phyloP scores from a whole-genome alignment of 1,284 basidiomycete genomes.

The Rhizoctonia solani region DNA sequence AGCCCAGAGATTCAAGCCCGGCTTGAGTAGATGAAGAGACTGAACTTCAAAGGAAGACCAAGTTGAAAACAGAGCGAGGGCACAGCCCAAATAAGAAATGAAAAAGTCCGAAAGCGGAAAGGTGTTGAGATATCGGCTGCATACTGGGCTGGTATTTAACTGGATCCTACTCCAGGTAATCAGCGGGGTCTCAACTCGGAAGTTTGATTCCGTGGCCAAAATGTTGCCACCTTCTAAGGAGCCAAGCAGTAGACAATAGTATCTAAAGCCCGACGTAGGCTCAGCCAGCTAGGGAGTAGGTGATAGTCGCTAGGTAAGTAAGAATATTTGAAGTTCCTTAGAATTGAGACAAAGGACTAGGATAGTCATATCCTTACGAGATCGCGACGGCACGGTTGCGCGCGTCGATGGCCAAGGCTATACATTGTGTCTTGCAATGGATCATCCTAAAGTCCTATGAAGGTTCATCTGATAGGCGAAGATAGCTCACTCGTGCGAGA shows the following conservation, averaged over 20 bases:
- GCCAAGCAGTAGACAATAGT: not conserved
- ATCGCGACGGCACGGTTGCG: no score
- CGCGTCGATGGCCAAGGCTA: no score
- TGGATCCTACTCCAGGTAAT: not conserved
- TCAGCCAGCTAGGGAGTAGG: not conserved
- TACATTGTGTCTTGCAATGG: no score
- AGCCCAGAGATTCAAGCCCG: not conserved
- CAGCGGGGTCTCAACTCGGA: no score
- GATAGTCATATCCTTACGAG: not conserved
- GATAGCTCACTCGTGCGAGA: no score
- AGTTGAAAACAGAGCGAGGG: no score
- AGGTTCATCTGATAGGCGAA: no score
- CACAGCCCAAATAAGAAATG: no score
- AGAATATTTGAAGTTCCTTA: not conserved
- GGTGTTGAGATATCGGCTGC: not conserved
- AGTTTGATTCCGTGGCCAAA: not conserved
- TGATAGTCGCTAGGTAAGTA: not conserved
- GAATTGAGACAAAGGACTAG: not conserved
- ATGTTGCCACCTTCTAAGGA: not conserved
- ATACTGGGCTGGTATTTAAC: not conserved
- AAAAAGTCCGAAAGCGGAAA: not conserved
- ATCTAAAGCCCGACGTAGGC: not conserved
- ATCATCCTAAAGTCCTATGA: no score
- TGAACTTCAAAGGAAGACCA: not conserved
- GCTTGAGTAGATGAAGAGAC: not conserved